Evolutionary conservation across 1,139 yeast genomes (phyloP), one percentile per base, ranked within the genome.

Genomic region (Yamadazyma diospyri): DNA sequence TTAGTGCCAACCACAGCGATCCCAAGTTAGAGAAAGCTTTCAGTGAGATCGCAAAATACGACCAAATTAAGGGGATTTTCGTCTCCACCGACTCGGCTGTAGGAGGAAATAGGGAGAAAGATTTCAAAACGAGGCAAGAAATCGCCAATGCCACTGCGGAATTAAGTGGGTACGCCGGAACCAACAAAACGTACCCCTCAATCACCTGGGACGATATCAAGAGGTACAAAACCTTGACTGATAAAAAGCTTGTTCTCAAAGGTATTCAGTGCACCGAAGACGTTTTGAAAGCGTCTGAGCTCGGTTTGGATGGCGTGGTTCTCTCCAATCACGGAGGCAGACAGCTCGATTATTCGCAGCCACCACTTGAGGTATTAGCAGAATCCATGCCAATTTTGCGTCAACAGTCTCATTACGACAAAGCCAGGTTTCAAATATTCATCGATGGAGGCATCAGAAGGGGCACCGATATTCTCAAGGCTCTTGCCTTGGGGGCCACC

Each of bases 261-360:
- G 78, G 79, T 9, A 54, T 72, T 7, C 77, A 69, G 39, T 51
- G 71, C n/a, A 66, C 59, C 16, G 78, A 72, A 39, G 80, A 75
- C 42, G 82, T 22, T 7, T 50, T 69, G 11, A 46, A 55, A 32
- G 79, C 80, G 0, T 59, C 65, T 5, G 65, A 68, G 36, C 49
- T 61, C 36, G 62, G 65, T 4, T 64, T 69, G 19, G 66, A 67
- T 30, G 80, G 74, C 4, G 70, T 72, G 12, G 64, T 73, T 9
- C 52, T 74, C 14, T 73, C 78, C 5, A 74, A 74, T 43, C 78
- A 73, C 46, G 79, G 79, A 11, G 80, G 79, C 14, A 57, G 79
- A 34, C 76, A 73, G 38, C 51, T 74, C 37, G 79, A 74, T 35
- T 67, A 58, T 25, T 57, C 76, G 2, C 59, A 64, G 35, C 63